Evolutionary conservation across 2,329 filamentous ascomycete genomes (phyloP), one percentile per base, ranked within the genome.

Genomic region (Aspergillus puulaauensis): DNA sequence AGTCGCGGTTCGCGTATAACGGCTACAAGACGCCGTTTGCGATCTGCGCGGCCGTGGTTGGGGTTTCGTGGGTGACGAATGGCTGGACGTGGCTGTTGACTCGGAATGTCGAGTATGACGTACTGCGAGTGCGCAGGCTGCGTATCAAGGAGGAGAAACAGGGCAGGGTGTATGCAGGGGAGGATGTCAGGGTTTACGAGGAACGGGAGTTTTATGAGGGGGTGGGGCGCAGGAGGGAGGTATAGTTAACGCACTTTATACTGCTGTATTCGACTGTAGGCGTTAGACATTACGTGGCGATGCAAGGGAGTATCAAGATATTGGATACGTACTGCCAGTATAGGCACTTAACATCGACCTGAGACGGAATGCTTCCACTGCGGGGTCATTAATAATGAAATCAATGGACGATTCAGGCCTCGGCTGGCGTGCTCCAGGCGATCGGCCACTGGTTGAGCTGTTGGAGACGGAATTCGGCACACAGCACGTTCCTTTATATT

Each of bases 51-150:
- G 57, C 37, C 2, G 48, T 57, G 2, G 12, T 60, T 23, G 54
- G 54, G 2, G 57, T 40, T 3, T 47, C 54, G 3, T 59, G 56
- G 23, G 15, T 61, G 17, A 51, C 60, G 21, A 56, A 60, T 24
- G 24, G 33, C 9, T 60, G 60, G 60, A 60, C 57, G 2, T 57
- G 52, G 60, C 58, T 57, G 57, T 45, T 58, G 27, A 60, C 57
- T 12, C 24, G 43, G 4, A 57, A 53, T n/a, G 7, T 9, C 39
- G 55, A 58, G 43, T 60, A 46, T 44, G 52, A 55, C 41, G 52
- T 55, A 2, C 45, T 55, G 2, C 33, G 52, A 5, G 52, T 55
- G 19, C 35, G 27, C 21, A 17, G 52, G 23, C 35, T 55, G n/a
- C 23, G 52, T n/a, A 31, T 55, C 15, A 23, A 55, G 45, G 52